Evolutionary conservation across 2,329 filamentous ascomycete genomes (phyloP), one percentile per base, ranked within the genome.

Genomic region (Gnomoniopsis sp.): DNA sequence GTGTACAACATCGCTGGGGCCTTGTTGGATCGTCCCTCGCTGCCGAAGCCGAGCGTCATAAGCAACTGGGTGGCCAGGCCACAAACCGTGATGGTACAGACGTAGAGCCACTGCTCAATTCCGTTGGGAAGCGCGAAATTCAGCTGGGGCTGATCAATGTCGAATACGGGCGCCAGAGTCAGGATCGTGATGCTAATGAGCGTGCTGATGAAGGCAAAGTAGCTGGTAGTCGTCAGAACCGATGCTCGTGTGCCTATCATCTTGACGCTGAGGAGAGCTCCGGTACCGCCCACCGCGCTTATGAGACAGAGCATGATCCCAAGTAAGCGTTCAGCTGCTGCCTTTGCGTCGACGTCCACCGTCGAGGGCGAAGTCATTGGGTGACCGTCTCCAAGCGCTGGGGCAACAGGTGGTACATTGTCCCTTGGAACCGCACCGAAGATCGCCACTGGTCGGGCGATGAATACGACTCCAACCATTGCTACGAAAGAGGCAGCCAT

Each of bases 381-480:
- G 23, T 49, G 47, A 14, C 51, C 55, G 22, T 57, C 51, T 19
- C 43, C 46, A 30, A 43, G 46, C 17, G 36, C 47, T 12, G 33
- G 19, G 17, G 51, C 21, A 2, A 34, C 46, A 17, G 58, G 46
- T n/a, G 58, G 49, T 21, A 30, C 33, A 44, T 33, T 34, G 22
- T 36, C 8, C 30, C 22, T 14, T 26, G 26, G 12, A 17, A n/a
- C 41, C 30, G 30, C 19, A 26, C 52, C 59, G 36, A 63, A 58
- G 2, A 61, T 12, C 22, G 51, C 53, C n/a, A 57, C 49, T 0
- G 92, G 93, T 21, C 87, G 83, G 0, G 92, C 91, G 65, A 97
- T 96, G 57, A 96, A 78, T 8, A 96, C 77, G 1, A 97, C 91
- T 1, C 93, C 93, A 1, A 86, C 73, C 12, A 97, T 77, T 3